Evolutionary conservation across 2,329 filamentous ascomycete species (phyloP).

Genomic region (Dothideomycetes sp.): DNA sequence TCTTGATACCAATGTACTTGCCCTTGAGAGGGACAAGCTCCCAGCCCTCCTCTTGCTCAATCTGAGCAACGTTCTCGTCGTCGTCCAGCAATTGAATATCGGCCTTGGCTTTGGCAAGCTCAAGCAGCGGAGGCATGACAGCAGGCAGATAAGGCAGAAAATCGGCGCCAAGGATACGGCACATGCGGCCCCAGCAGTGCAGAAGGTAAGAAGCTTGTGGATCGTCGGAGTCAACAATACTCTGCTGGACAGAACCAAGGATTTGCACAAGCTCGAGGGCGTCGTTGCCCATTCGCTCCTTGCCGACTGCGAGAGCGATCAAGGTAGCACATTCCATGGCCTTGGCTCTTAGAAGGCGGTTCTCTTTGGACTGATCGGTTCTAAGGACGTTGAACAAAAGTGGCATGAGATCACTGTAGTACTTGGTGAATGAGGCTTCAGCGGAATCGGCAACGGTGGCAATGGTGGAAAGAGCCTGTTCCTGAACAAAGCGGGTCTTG

Average conservation of each 20-base stretch:
- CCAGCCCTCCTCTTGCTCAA: constrained; percentile 95
- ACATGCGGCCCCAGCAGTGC: constrained; percentile 99
- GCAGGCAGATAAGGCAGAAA: constrained; percentile 87
- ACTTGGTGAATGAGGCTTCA: constrained; percentile 87
- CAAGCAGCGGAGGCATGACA: constrained; percentile 88
- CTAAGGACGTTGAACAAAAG: constrained; percentile 81
- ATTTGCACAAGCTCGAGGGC: constrained; percentile 80
- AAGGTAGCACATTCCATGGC: constrained; percentile 98
- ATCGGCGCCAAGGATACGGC: constrained; percentile 78
- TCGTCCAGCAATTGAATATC: constrained; percentile 95
- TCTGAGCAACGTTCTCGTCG: constrained; percentile 83
- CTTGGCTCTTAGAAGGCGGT: constrained; percentile 82
- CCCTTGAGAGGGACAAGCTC: constrained; percentile 94
- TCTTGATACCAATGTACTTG: constrained; percentile 97
- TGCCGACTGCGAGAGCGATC: constrained; percentile 89
- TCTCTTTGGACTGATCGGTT: constrained; percentile 88
- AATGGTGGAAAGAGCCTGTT: constrained; percentile 94
- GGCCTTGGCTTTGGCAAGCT: constrained; percentile 87
- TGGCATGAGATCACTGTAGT: constrained; percentile 94
- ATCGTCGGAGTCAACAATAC: constrained; percentile 83
- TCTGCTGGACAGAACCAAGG: constrained; percentile 75
- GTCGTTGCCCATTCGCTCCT: constrained; percentile 81
- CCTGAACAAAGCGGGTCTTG: constrained; percentile 84
- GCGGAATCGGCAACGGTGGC: constrained; percentile 98
- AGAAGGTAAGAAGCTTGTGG: constrained; percentile 94